Conservation (phyloP, 257 asterid genomes). For the Ocimum tenuiflorum region DNA sequence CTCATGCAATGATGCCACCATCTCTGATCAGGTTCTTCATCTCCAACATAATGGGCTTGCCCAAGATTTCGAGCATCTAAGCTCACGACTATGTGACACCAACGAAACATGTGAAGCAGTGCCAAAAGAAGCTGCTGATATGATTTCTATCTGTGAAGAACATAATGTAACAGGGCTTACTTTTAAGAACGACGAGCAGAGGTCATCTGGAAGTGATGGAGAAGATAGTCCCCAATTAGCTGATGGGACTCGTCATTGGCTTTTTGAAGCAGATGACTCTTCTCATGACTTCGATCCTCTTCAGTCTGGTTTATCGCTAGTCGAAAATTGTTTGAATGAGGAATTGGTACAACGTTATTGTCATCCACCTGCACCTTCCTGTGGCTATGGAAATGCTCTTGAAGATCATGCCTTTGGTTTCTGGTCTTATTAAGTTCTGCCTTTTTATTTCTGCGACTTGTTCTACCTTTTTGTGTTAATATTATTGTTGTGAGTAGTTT, state of each 20-base stretch:
- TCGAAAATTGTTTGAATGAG: conserved; percentile 35
- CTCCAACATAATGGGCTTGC: conserved; percentile 32
- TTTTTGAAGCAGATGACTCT: conserved; percentile 36
- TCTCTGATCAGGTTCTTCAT: conserved; percentile 41
- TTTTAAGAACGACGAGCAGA: conserved; percentile 30
- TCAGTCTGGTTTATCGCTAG: conserved; percentile 32
- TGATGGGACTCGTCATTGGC: conserved; percentile 26
- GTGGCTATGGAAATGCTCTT: conserved; percentile 39
- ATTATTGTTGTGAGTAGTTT: neutral
- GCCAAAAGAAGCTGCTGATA: conserved; percentile 25
- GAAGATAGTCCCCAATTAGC: conserved; percentile 34
- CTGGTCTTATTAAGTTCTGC: conserved; percentile 45
- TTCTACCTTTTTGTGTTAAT: neutral
- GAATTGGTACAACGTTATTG: conserved; percentile 21
- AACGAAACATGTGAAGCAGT: conserved; percentile 15
- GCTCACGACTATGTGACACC: conserved; percentile 4
- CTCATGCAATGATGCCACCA: conserved; percentile 1
- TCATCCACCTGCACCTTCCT: conserved; percentile 25
- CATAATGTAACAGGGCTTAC: conserved; percentile 21
- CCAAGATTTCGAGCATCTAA: conserved; percentile 21
- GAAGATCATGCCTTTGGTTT: conserved; percentile 61
- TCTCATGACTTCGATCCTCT: conserved; percentile 34
- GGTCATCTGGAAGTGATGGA: conserved; percentile 37
- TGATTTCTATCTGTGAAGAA: conserved; percentile 22
- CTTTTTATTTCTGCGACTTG: neutral